Base-by-base conservation (phyloP, 495 filamentous ascomycete genomes). In the Daldinia loculata region DNA sequence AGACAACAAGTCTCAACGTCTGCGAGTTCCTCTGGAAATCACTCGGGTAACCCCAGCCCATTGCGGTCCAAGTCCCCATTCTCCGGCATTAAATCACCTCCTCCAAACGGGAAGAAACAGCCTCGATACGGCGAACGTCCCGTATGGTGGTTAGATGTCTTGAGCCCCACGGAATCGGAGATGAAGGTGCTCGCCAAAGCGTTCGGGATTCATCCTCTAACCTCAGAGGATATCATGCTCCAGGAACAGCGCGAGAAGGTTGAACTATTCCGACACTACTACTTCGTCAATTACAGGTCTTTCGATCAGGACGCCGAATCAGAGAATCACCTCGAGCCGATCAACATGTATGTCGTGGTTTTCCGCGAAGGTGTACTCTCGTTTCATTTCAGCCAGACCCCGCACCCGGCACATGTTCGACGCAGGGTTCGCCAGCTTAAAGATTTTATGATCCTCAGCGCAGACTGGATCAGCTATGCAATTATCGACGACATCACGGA, bases 401-500 rank as follows among this genome's bases (percentile, higher is more conserved):
- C 94, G 1, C 95, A 99, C 80, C 92, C 94, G 11, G 93, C 94
- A 74, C 98, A 99, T 75, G 95, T 99, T 26, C 92, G 95, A 24
- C 87, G 94, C 29, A 89, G 95, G 26, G 93, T 99, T 76, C 90
- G 95, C 29, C 95, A 98, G 77, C 84, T 99, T 53, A 92, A 92
- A 75, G 96, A 99, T 80, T 98, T 97, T 77, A 85, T 98, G 71
- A 92, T 95, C 70, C 84, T 97, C 6, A 93, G 90, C 67, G 93
- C 94, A 0, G 95, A 99, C 78, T 99, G 95, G 95, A 98, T 99
- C 72, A 96, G 93, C 14, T 99, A 99, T 72, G 95, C 93, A 32
- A 88, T 99, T 70, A 98, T 99, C 72, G 95, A 99, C 78, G 95
- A 99, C 76, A 97, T 99, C 72, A 98, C 95, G 8, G 95, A 99